Evolutionary conservation across 371 early-diverging fungal genomes (phyloP).

Genomic region (Mucor mucedo): DNA sequence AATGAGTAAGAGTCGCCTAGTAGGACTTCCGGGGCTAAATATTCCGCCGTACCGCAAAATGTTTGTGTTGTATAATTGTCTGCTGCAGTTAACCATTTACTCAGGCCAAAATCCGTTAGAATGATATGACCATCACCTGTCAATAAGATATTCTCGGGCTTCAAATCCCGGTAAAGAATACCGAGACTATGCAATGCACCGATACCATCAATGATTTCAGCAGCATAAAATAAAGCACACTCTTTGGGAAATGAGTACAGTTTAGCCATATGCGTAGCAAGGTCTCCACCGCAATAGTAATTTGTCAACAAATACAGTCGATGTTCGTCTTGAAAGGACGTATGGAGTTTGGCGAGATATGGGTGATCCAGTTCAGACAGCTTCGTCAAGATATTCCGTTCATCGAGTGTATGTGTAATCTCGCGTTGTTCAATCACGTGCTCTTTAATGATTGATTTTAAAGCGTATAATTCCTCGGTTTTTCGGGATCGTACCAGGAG

Average conservation of each 20-base stretch:
- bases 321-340: constrained; percentile 90
- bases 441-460: constrained; percentile 96
- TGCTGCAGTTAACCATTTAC: constrained; percentile 59
- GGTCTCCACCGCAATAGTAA: constrained; percentile 88
- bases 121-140: constrained; percentile 81
- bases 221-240: constrained; percentile 74
- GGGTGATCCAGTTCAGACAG: constrained; percentile 69
- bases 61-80: constrained; percentile 74
- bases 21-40: constrained; percentile 91
- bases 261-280: constrained; percentile 67
- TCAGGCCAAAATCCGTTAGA: constrained; percentile 92
- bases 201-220: constrained; percentile 89
- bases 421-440: constrained; percentile 90
- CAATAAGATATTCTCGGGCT: constrained; percentile 91
- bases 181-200: constrained; percentile 86
- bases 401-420: constrained; percentile 71
- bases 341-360: constrained; percentile 93
- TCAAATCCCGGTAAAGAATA: constrained; percentile 90
- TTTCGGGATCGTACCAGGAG: constrained; percentile 81
- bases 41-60: constrained; percentile 96
- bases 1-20: constrained; percentile 80
- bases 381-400: constrained; percentile 55
- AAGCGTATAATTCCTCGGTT: constrained; percentile 76
- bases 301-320: constrained; percentile 96
- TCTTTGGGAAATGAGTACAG: constrained; percentile 50